Evolutionary conservation across 176 grass and related monocot genomes (phyloP).

Genomic region (Lolium perenne): DNA sequence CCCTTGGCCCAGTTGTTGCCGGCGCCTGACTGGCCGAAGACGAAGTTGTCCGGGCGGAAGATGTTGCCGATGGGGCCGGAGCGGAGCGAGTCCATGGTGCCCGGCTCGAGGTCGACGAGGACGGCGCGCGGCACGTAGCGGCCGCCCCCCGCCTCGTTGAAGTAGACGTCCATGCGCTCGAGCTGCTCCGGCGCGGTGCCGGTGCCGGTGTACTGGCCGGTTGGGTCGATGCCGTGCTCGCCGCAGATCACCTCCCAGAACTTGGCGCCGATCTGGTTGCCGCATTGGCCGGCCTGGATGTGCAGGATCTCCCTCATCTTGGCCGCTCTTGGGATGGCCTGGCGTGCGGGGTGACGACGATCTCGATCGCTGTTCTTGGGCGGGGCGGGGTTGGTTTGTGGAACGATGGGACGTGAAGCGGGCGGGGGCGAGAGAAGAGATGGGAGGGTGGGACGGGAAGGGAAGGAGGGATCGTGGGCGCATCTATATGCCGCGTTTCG

Average conservation of each 20-base stretch:
- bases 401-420: not conserved
- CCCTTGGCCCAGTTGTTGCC: conserved; percentile 94
- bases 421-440: conserved; percentile 10
- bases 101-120: not conserved
- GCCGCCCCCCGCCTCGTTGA: no score
- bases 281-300: no score
- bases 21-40: conserved; percentile 81
- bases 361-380: not conserved
- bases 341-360: not conserved
- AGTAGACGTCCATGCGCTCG: no score
- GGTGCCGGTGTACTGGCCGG: not conserved
- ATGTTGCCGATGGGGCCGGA: conserved; percentile 67
- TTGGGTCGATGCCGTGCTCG: conserved; percentile 56
- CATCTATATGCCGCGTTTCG: conserved; percentile 41
- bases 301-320: no score
- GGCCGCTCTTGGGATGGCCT: no score
- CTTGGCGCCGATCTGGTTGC: no score
- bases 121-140: not conserved
- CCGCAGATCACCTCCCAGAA: not conserved
- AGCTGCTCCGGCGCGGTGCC: not conserved
- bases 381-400: conserved; percentile 15
- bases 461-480: conserved; percentile 21
- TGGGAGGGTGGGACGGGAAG: not conserved
- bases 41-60: conserved; percentile 87
- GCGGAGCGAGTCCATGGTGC: conserved; percentile 82